Evolutionary conservation across 441 rosid species (phyloP).

Genomic region (Viola pubescens): DNA sequence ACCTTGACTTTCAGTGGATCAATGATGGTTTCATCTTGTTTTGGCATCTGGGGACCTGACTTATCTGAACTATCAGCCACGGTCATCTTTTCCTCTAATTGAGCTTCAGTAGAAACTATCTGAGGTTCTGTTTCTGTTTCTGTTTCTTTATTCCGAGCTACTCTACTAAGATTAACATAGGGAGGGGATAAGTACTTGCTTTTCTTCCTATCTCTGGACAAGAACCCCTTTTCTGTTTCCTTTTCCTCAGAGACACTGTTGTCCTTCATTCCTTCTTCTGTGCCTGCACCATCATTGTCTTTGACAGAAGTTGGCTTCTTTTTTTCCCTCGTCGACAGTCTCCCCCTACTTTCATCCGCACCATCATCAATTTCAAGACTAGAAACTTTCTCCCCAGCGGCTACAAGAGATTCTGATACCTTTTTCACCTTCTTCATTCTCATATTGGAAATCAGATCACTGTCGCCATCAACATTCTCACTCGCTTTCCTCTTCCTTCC

Average conservation of each 20-base stretch:
- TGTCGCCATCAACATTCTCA: slow-evolving; percentile 13
- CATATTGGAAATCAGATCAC: slow-evolving; percentile 14
- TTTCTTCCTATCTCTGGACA: slow-evolving; percentile 68
- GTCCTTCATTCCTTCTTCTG: slow-evolving; percentile 14
- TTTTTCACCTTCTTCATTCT: slow-evolving; percentile 18
- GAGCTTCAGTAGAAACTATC: slow-evolving; percentile 25
- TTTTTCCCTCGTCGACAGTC: slow-evolving; percentile 16
- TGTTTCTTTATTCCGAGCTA: slow-evolving; percentile 28
- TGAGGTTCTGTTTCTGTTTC: slow-evolving; percentile 38
- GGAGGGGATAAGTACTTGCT: slow-evolving; percentile 85
- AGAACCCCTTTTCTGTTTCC: slow-evolving; percentile 20
- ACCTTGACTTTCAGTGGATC: slow-evolving; percentile 36
- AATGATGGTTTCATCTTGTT: slow-evolving; percentile 20
- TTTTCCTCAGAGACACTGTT: slow-evolving; percentile 15
- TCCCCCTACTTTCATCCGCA: slow-evolving; percentile 16
- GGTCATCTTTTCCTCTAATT: slow-evolving; percentile 24
- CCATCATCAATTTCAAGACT: slow-evolving; percentile 18
- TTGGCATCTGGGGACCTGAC: slow-evolving; percentile 21
- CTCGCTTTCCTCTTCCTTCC: slow-evolving; percentile 14
- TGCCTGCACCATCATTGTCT: slow-evolving; percentile 14
- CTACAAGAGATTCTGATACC: slow-evolving; percentile 19
- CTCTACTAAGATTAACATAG: slow-evolving; percentile 36
- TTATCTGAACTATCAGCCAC: slow-evolving; percentile 26
- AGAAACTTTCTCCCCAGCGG: slow-evolving; percentile 15
- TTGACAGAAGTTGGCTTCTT: slow-evolving; percentile 15